Evolutionary conservation across 1,139 yeast species (phyloP).

Genomic region (Suhomyces anneliseae): DNA sequence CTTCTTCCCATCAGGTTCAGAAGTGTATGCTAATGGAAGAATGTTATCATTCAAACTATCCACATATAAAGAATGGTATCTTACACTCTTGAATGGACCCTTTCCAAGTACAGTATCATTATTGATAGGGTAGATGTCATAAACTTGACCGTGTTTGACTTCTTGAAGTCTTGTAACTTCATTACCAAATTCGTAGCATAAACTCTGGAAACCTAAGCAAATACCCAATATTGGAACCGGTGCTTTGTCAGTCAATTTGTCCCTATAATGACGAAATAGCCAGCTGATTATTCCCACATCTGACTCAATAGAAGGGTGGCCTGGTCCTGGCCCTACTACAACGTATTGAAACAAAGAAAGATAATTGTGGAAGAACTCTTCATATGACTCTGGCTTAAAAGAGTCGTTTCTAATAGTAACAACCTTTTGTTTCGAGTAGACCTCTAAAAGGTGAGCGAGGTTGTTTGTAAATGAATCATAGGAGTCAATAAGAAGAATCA

Average conservation of each 20-base stretch:
- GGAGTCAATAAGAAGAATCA: conserved; percentile 81
- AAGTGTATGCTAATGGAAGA: conserved; percentile 58
- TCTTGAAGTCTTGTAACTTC: conserved; percentile 50
- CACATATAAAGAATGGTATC: conserved; percentile 87
- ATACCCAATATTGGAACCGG: conserved; percentile 80
- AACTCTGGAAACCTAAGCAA: conserved; percentile 88
- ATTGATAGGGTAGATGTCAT: conserved; percentile 46
- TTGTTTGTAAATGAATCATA: conserved; percentile 94
- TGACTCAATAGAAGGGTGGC: conserved; percentile 62
- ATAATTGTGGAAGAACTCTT: conserved; percentile 36
- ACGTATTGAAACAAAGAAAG: conserved; percentile 66
- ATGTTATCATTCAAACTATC: conserved; percentile 30
- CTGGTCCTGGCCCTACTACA: conserved; percentile 97
- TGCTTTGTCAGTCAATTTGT: conserved; percentile 7
- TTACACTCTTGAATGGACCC: conserved; percentile 58
- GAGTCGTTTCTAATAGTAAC: conserved; percentile 77
- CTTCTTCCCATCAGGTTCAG: conserved; percentile 26
- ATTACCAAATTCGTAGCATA: conserved; percentile 69
- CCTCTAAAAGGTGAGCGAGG: conserved; percentile 62
- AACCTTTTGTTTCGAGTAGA: conserved; percentile 55
- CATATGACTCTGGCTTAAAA: conserved; percentile 36
- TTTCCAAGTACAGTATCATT: conserved; percentile 29
- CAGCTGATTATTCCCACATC: conserved; percentile 80
- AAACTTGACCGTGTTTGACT: conserved; percentile 87
- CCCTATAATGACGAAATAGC: conserved; percentile 36